Base-by-base conservation (phyloP, 129 eudicot species). In the Ambrosia artemisiifolia region DNA sequence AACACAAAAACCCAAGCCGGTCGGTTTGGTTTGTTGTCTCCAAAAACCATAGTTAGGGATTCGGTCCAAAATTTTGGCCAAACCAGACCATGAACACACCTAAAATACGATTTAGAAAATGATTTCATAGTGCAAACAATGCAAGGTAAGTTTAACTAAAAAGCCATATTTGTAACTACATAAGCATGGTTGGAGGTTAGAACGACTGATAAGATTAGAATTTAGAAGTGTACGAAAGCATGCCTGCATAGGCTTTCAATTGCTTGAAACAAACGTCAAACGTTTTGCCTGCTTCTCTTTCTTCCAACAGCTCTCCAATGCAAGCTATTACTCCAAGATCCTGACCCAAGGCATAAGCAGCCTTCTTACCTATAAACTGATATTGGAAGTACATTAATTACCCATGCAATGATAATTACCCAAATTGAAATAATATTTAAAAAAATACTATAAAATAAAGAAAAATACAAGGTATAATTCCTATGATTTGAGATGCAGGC, bases 361-460 rank as follows among this genome's bases (percentile, higher is more conserved):
- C 98, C 84, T 94, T 94, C 85, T 94, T 94, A 60, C 98, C 98
- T 70, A 94, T 94, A 81, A 94, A 94, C 98, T 94, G 87, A 64
- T 68, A 9, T 10, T 66, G 40, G 47, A 16, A 63, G 34, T 50
- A 36, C 59, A 55, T 81, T 49, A 82, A 60, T 50, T 47, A 54
- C 20, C 40, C 2, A 32, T 28, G 51, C 46, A 60, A 6, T 32
- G 11, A 30, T 14, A 32, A 55, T 3, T 19, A 60, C 43, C 40
- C 2, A 57, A 4, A 57, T 8, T 17, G 0, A 17, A 60, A 32
- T 60, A 30, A 11, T 24, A 57, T 11, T 24, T 3, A 57, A 34
- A 24, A 57, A 54, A 30, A 54, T 13, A 24, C 28, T 24, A 24
- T 54, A 56, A 24, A 28, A 56, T 8, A 10, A 20, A 24, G 63